phyloP scores from a whole-genome alignment of 1,284 basidiomycete species.

The Xerocomus cyaneibrunnescens region DNA sequence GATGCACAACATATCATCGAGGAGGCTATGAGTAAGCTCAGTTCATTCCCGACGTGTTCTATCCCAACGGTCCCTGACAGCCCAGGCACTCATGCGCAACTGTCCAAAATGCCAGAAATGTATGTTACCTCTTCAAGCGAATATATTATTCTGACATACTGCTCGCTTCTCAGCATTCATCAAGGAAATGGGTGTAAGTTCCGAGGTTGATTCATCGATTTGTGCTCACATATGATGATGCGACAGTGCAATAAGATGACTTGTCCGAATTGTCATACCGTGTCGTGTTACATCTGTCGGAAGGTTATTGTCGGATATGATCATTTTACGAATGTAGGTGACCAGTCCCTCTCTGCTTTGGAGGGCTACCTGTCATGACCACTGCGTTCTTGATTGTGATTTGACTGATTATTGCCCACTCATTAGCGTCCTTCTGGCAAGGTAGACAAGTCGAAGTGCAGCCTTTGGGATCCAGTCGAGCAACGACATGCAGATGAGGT shows the following conservation, averaged over 20 bases:
- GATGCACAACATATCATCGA: slow-evolving; percentile 77
- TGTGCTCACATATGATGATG: not conserved
- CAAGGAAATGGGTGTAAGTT: slow-evolving; percentile 67
- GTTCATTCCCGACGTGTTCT: not conserved
- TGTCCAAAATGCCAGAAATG: slow-evolving; percentile 80
- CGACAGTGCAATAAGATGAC: slow-evolving; percentile 78
- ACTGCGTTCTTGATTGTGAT: not conserved
- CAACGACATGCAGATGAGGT: slow-evolving; percentile 66
- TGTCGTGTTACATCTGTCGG: slow-evolving; percentile 80
- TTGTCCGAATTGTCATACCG: slow-evolving; percentile 64
- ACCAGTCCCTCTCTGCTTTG: not conserved
- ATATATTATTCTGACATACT: not conserved
- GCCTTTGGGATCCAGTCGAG: slow-evolving; percentile 70
- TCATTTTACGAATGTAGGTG: slow-evolving; percentile 65
- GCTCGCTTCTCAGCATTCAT: slow-evolving; percentile 58
- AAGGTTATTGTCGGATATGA: slow-evolving; percentile 71
- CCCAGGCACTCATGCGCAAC: slow-evolving; percentile 77
- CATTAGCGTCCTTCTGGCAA: slow-evolving; percentile 22
- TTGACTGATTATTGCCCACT: slow-evolving; percentile 1
- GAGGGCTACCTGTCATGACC: too few species aligned
- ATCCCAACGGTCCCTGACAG: slow-evolving; percentile 37
- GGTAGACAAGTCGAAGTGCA: slow-evolving; percentile 49
- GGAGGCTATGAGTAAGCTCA: slow-evolving; percentile 79
- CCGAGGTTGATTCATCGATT: not conserved
- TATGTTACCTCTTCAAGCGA: slow-evolving; percentile 31